These are phyloP conservation scores for Leccinum variicolor DNA, from an alignment of 768 basidiomycete genomes.

Conservation along the genomic window DNA sequence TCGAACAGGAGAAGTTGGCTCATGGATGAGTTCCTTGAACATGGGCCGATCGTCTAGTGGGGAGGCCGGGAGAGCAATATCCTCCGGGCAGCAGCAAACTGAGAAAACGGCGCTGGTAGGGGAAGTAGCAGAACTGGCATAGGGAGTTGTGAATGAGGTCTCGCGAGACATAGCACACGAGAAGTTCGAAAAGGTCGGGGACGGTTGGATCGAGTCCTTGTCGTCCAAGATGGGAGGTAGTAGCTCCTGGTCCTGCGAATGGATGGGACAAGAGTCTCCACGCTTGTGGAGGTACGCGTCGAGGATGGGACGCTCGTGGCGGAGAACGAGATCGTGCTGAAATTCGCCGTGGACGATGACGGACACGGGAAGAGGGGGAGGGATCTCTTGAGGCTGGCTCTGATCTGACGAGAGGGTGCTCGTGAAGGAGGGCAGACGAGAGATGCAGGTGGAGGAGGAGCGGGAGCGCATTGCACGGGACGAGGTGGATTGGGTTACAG, in stretches of 20 bases:
- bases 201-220: constrained; percentile 25
- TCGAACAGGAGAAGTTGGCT: constrained; percentile 4
- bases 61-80: constrained; percentile 25
- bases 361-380: constrained; percentile 27
- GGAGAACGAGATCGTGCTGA: constrained; percentile 25
- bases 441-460: constrained; percentile 29
- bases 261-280: constrained; percentile 10
- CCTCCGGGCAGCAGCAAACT: constrained; percentile 18
- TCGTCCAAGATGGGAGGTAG: constrained; percentile 18
- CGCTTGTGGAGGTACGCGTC: constrained; percentile 13
- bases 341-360: constrained; percentile 29
- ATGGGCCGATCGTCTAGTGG: constrained; percentile 13
- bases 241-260: constrained; percentile 14
- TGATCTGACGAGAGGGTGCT: constrained; percentile 34
- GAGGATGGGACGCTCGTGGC: constrained; percentile 12
- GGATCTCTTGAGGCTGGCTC: constrained; percentile 25
- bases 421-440: constrained; percentile 32
- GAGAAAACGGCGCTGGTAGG: constrained; percentile 20
- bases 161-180: constrained; percentile 26
- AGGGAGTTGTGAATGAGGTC: constrained; percentile 23
- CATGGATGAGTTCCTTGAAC: background rate
- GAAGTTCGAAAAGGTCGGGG: constrained; percentile 28
- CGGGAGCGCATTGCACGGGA: constrained; percentile 29
- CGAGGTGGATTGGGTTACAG: constrained; percentile 24
- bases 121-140: constrained; percentile 20